These are phyloP conservation scores for Botrytis pseudocinerea DNA, from an alignment of 2,329 filamentous ascomycete genomes.

Conservation along the genomic window DNA sequence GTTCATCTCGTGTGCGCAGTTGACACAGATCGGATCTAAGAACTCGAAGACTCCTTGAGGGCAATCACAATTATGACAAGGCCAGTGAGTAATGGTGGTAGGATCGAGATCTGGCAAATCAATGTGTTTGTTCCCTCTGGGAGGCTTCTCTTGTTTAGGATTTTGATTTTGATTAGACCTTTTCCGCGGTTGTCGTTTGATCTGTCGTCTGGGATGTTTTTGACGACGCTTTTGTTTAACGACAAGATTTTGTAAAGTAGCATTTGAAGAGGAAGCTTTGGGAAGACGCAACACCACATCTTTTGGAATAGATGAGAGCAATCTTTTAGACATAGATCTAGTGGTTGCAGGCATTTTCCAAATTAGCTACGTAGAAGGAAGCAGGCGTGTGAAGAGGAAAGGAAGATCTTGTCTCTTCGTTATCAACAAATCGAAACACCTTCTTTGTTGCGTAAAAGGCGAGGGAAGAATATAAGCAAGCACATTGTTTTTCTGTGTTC, in stretches of 20 bases:
- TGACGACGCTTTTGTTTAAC: not conserved
- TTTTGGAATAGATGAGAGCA: not conserved
- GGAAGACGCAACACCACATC: not conserved
- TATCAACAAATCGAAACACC: not conserved
- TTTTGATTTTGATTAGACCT: not conserved
- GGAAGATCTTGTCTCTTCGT: not conserved
- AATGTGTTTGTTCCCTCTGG: not conserved
- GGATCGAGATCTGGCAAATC: not conserved
- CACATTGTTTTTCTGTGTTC: not conserved
- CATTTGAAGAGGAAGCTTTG: not conserved
- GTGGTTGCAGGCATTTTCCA: not conserved
- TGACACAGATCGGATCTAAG: not conserved
- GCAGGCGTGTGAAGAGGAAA: not conserved
- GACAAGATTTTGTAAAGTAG: not conserved
- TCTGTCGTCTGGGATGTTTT: not conserved
- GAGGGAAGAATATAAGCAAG: too few species aligned
- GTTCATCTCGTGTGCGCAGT: not conserved
- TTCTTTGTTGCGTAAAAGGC: not conserved
- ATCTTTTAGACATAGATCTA: not conserved
- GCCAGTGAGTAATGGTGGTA: conserved; percentile 2
- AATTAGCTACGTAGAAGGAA: not conserved
- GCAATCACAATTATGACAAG: not conserved
- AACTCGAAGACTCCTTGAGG: not conserved
- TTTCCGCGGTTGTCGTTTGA: not conserved
- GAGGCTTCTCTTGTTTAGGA: not conserved